These are phyloP conservation scores for Ogataea paradorogensis DNA, from an alignment of 805 yeast species.

Conservation along the genomic window DNA sequence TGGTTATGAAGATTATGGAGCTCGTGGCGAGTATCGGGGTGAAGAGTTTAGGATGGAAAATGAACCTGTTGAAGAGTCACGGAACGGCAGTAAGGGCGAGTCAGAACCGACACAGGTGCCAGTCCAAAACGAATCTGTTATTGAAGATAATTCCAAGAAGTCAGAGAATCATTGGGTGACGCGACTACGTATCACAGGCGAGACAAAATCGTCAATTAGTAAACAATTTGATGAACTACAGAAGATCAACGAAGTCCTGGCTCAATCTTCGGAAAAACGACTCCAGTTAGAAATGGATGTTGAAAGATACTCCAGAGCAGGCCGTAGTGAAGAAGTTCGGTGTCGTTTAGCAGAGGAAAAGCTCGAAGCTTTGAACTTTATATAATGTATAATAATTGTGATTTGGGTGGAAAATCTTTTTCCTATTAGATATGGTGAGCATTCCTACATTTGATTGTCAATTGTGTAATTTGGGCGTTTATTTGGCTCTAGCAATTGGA, in stretches of 20 bases:
- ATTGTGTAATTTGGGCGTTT: slow-evolving; percentile 23
- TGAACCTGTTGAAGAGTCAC: background rate
- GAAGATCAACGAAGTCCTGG: slow-evolving; percentile 19
- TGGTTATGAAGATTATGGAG: slow-evolving; percentile 5
- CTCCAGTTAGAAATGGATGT: slow-evolving; percentile 30
- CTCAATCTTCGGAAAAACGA: slow-evolving; percentile 16
- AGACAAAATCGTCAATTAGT: slow-evolving; percentile 14
- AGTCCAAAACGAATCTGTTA: background rate
- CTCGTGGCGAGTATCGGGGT: slow-evolving; percentile 2
- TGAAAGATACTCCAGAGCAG: slow-evolving; percentile 24
- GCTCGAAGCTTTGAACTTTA: slow-evolving; percentile 46
- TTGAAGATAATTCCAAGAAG: slow-evolving; percentile 4
- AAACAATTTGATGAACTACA: slow-evolving; percentile 25
- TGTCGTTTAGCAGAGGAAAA: slow-evolving; percentile 39
- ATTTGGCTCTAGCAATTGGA: slow-evolving; percentile 56
- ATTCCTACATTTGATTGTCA: slow-evolving; percentile 6
- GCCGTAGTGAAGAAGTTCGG: slow-evolving; percentile 26
- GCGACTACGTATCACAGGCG: slow-evolving; percentile 25
- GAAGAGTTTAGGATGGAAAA: background rate
- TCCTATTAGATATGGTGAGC: background rate
- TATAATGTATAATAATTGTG: slow-evolving; percentile 20
- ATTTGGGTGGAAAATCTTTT: background rate
- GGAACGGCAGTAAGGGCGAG: slow-evolving; percentile 1
- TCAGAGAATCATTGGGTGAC: slow-evolving; percentile 31
- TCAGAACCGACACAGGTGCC: slow-evolving; percentile 1